phyloP scores from a whole-genome alignment of 345 rosid species.

The Populus ilicifolia region DNA sequence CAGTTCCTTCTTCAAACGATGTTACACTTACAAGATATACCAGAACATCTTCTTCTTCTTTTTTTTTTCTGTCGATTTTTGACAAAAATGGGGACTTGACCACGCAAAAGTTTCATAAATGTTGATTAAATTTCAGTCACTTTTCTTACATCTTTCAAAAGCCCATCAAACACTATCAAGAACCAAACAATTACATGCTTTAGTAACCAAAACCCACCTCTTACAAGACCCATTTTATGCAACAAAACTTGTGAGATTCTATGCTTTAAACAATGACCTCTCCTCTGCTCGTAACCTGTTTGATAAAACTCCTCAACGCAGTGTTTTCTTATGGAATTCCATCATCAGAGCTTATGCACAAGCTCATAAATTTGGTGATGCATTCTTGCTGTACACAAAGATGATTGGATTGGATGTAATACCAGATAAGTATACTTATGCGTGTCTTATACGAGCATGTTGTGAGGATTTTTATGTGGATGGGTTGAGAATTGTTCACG shows the following conservation, averaged over 20 bases:
- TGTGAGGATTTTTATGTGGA: slow-evolving; percentile 45
- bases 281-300: slow-evolving; percentile 61
- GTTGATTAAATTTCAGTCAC: slow-evolving; percentile 27
- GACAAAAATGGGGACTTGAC: not conserved
- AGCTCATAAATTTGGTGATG: slow-evolving; percentile 30
- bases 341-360: slow-evolving; percentile 68
- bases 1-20: not conserved
- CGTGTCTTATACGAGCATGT: slow-evolving; percentile 62
- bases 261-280: slow-evolving; percentile 49
- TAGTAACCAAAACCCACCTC: slow-evolving; percentile 47
- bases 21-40: too few species aligned
- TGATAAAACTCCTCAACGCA: slow-evolving; percentile 60
- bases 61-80: not conserved
- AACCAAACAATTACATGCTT: slow-evolving; percentile 65
- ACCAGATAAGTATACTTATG: slow-evolving; percentile 73
- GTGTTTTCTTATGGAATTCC: slow-evolving; percentile 84
- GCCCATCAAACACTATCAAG: slow-evolving; percentile 41
- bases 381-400: slow-evolving; percentile 32
- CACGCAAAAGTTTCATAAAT: slow-evolving; percentile 12
- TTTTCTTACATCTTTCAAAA: slow-evolving; percentile 48
- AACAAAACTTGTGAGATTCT: slow-evolving; percentile 49
- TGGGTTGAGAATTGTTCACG: slow-evolving; percentile 52
- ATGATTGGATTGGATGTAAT: slow-evolving; percentile 48
- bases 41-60: too few species aligned
- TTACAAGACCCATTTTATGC: slow-evolving; percentile 62